phyloP scores from a whole-genome alignment of 345 rosid genomes.

The Rhodomyrtus tomentosa region DNA sequence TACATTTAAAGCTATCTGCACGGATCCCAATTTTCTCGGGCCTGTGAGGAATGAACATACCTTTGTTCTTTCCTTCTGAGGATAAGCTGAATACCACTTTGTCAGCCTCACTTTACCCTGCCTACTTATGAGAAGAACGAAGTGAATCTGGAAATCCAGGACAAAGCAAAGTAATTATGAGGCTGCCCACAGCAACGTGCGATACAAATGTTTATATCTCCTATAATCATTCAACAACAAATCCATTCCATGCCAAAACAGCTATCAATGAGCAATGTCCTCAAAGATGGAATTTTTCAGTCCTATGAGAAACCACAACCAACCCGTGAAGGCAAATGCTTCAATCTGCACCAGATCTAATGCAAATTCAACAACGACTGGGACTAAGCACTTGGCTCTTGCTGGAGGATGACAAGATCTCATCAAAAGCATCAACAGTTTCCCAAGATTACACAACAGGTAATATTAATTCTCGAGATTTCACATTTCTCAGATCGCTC shows the following conservation, averaged over 20 bases:
- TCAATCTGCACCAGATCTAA: not conserved
- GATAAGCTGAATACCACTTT: slow-evolving; percentile 93
- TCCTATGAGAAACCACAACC: not conserved
- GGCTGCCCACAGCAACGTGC: not conserved
- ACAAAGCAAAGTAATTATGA: not conserved
- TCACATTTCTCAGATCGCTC: not conserved
- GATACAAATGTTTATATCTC: not conserved
- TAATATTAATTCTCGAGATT: not conserved
- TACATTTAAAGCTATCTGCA: not conserved
- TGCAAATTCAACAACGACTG: not conserved
- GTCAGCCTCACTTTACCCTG: slow-evolving; percentile 97
- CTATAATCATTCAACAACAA: not conserved
- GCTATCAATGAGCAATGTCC: not conserved
- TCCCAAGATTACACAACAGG: not conserved
- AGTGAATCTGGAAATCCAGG: slow-evolving; percentile 46
- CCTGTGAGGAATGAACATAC: slow-evolving; percentile 9
- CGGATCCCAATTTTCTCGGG: not conserved
- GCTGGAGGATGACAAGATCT: not conserved
- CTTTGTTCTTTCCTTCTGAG: slow-evolving; percentile 89
- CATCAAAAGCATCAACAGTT: not conserved
- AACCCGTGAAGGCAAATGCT: not conserved
- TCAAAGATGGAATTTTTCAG: not conserved
- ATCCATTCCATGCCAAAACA: not conserved
- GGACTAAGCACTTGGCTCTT: not conserved
- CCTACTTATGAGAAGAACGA: slow-evolving; percentile 87